Evolutionary conservation across 495 filamentous ascomycete genomes (phyloP).

Genomic region (Talaromyces proteolyticus): DNA sequence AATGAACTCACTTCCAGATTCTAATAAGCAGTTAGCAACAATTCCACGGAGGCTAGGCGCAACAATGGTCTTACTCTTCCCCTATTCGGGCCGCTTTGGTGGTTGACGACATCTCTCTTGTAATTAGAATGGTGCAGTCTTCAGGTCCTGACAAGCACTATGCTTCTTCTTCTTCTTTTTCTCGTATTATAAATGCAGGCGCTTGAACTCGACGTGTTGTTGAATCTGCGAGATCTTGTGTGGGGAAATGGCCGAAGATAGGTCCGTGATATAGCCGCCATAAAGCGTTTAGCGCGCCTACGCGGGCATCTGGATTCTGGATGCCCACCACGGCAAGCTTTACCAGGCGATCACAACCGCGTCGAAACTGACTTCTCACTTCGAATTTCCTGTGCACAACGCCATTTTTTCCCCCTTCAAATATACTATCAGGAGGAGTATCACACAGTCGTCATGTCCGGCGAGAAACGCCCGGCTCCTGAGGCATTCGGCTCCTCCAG

Average conservation of each 20-base stretch:
- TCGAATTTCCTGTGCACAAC: not conserved
- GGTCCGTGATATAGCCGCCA: not conserved
- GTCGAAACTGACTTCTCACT: not conserved
- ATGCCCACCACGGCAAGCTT: conserved; percentile 2
- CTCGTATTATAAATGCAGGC: no score
- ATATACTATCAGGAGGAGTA: no score
- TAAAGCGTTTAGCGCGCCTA: conserved; percentile 10
- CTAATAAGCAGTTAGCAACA: conserved; percentile 35
- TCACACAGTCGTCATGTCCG: conserved; percentile 54
- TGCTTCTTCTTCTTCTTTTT: no score
- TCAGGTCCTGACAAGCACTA: no score
- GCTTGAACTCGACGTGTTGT: conserved; percentile 1
- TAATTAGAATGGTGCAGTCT: not conserved
- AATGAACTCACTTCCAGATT: conserved; percentile 87
- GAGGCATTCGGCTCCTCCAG: conserved; percentile 66
- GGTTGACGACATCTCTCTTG: conserved; percentile 61
- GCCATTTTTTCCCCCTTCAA: not conserved
- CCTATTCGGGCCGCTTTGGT: conserved; percentile 85
- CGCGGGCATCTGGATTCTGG: conserved; percentile 1
- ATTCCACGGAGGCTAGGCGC: conserved; percentile 5
- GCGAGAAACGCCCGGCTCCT: conserved; percentile 83
- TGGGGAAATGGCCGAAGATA: not conserved
- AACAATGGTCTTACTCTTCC: conserved; percentile 73
- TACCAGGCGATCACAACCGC: not conserved
- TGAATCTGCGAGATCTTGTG: not conserved